phyloP scores from a whole-genome alignment of 179 eudicot genomes.

The Beta macrorhiza region DNA sequence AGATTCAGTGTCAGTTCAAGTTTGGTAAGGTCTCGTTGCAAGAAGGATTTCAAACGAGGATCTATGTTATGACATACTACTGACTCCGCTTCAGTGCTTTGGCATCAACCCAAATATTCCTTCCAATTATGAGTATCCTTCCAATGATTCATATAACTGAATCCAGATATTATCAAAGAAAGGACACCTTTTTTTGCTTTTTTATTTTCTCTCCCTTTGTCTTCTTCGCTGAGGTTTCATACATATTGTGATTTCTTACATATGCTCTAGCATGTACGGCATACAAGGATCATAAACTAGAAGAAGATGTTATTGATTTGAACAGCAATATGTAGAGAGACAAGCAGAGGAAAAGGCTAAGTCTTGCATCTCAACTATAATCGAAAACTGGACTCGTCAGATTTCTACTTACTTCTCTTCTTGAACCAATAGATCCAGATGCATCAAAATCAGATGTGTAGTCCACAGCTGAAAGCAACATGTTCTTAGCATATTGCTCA shows the following conservation, averaged over 20 bases:
- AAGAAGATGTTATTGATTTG: not conserved
- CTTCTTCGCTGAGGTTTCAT: not conserved
- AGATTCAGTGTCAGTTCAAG: no score
- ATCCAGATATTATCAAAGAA: not conserved
- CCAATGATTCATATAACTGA: not conserved
- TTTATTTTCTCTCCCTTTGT: not conserved
- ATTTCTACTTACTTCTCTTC: slow-evolving; percentile 50
- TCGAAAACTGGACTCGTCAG: not conserved
- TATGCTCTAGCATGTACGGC: not conserved
- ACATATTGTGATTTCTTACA: not conserved
- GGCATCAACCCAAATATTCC: not conserved
- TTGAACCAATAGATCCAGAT: slow-evolving; percentile 38
- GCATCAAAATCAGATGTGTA: slow-evolving; percentile 40
- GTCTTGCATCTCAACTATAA: not conserved
- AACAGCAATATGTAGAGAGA: not conserved
- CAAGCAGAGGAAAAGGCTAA: not conserved
- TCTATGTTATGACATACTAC: not conserved
- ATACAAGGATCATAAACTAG: not conserved
- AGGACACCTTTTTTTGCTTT: not conserved
- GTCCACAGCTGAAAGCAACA: slow-evolving; percentile 77
- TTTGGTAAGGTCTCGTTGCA: not conserved
- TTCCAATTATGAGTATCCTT: not conserved
- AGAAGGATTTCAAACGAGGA: not conserved
- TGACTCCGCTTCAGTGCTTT: not conserved
- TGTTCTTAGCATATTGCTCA: slow-evolving; percentile 76